Evolutionary conservation across 345 rosid genomes (phyloP).

Genomic region (Euclidium syriacum): DNA sequence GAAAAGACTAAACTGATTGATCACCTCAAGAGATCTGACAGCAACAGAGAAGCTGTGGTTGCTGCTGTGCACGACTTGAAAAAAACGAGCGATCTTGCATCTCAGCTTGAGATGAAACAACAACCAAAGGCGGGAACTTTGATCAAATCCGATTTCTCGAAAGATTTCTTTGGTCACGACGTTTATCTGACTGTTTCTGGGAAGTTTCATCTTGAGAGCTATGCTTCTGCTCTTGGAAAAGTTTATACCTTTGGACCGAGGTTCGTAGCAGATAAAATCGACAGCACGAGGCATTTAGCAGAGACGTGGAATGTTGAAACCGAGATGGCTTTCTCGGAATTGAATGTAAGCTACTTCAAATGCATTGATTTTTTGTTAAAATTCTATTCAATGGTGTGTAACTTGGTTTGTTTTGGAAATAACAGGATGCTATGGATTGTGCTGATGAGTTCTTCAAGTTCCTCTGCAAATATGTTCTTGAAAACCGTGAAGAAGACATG

Average conservation of each 20-base stretch:
- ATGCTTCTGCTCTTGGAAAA: constrained; percentile 83
- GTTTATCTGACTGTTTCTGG: constrained; percentile 68
- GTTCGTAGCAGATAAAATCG: constrained; percentile 56
- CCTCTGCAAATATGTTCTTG: constrained; percentile 68
- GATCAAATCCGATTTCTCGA: constrained; percentile 34
- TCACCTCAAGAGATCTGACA: constrained; percentile 74
- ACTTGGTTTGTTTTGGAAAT: constrained; percentile 12
- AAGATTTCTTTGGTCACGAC: constrained; percentile 55
- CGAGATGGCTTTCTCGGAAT: constrained; percentile 72
- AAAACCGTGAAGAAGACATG: constrained; percentile 61
- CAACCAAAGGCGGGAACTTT: constrained; percentile 31
- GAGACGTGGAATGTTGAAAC: constrained; percentile 86
- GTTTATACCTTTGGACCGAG: constrained; percentile 87
- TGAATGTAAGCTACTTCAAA: constrained; percentile 49
- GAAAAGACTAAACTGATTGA: constrained; percentile 60
- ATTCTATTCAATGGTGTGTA: background rate
- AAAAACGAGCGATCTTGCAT: constrained; percentile 61
- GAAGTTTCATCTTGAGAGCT: constrained; percentile 80
- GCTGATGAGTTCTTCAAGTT: constrained; percentile 66
- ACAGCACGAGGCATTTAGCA: constrained; percentile 44
- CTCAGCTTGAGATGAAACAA: constrained; percentile 55
- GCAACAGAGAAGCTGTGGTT: constrained; percentile 67
- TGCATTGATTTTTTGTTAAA: background rate
- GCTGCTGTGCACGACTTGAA: constrained; percentile 65
- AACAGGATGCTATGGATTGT: constrained; percentile 76